phyloP scores from a whole-genome alignment of 2,329 filamentous ascomycete genomes.

The Aspergillus jensenii region DNA sequence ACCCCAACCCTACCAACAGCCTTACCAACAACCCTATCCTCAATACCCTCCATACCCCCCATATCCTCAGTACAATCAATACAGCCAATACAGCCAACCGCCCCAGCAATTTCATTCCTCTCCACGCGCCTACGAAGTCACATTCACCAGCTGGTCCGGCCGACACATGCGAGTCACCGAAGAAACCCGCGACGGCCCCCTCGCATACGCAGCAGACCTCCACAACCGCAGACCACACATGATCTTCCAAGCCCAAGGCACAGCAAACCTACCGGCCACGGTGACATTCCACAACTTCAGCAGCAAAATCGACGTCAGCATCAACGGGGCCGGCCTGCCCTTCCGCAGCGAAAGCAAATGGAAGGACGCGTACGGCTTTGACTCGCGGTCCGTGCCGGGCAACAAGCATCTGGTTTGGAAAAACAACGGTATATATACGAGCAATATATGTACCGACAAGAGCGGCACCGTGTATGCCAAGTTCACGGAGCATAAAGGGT shows the following conservation, averaged over 20 bases:
- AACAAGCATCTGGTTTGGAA: conserved; percentile 1
- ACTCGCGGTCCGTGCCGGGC: not conserved
- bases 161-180: conserved; percentile 10
- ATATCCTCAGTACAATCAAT: not conserved
- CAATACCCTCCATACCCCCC: not conserved
- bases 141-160: conserved; percentile 10
- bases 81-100: not conserved
- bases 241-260: conserved; percentile 11
- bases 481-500: not conserved
- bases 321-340: conserved; percentile 5
- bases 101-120: not conserved
- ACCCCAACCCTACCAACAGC: not conserved
- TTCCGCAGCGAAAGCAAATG: not conserved
- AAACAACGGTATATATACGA: not conserved
- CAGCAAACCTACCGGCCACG: conserved; percentile 6
- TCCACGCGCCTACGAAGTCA: conserved; percentile 5
- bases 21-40: not conserved
- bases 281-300: conserved; percentile 12
- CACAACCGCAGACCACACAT: conserved; percentile 14
- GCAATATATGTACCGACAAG: conserved; percentile 1
- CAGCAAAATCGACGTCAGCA: conserved; percentile 4
- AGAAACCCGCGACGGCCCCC: not conserved
- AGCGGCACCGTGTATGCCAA: not conserved
- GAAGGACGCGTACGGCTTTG: not conserved
- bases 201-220: conserved; percentile 10